phyloP scores from a whole-genome alignment of 2,329 filamentous ascomycete genomes.

The Alternaria triticimaculans region DNA sequence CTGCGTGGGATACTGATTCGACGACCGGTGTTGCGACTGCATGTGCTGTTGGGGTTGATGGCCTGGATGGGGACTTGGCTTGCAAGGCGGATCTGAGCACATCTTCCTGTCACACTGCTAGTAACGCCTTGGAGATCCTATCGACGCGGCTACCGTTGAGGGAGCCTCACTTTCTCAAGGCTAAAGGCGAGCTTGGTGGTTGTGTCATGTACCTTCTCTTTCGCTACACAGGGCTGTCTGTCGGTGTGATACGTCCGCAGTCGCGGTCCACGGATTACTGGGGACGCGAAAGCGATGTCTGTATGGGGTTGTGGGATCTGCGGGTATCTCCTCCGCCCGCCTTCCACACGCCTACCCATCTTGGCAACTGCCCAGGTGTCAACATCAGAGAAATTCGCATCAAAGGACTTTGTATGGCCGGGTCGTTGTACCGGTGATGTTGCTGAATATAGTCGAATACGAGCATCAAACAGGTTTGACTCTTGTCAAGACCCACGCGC shows the following conservation, averaged over 20 bases:
- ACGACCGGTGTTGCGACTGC: slow-evolving; percentile 6
- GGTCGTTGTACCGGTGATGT: background rate
- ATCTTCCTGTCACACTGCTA: background rate
- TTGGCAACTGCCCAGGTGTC: background rate
- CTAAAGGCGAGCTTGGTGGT: background rate
- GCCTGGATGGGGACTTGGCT: slow-evolving; percentile 1
- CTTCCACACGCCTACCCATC: background rate
- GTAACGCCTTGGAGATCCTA: background rate
- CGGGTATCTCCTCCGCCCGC: background rate
- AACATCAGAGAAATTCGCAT: background rate
- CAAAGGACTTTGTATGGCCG: background rate
- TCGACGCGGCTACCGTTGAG: background rate
- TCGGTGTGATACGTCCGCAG: background rate
- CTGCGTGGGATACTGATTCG: slow-evolving; percentile 8
- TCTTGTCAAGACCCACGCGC: background rate
- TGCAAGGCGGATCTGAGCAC: background rate
- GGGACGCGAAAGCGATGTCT: background rate
- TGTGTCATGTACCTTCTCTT: background rate
- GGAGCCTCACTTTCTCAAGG: slow-evolving; percentile 1
- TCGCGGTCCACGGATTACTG: background rate
- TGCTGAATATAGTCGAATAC: background rate
- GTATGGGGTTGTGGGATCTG: background rate
- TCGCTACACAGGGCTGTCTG: background rate
- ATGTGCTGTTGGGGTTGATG: background rate
- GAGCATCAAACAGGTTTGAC: background rate